Evolutionary conservation across 495 filamentous ascomycete species (phyloP).

Genomic region (Penicillium malachiteum): DNA sequence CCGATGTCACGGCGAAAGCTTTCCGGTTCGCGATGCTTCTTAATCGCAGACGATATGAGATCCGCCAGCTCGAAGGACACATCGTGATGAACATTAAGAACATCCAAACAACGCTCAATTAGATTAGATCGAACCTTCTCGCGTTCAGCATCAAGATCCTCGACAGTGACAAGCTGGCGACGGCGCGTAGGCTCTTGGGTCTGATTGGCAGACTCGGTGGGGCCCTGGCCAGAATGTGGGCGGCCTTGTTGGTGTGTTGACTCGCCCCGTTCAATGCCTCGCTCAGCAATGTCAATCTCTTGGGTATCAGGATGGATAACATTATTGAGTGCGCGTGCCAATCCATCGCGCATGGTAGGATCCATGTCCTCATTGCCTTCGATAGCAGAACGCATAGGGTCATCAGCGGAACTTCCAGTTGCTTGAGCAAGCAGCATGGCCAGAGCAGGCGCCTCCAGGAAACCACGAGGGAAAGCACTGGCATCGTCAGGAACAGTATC

Average conservation of each 20-base stretch:
- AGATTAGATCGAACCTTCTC: conserved; percentile 68
- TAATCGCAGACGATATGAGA: conserved; percentile 73
- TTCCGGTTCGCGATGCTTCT: conserved; percentile 64
- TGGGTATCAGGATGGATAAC: conserved; percentile 34
- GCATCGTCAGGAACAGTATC: conserved; percentile 31
- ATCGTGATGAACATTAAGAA: conserved; percentile 81
- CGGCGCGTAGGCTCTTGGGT: conserved; percentile 23
- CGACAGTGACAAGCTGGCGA: conserved; percentile 58
- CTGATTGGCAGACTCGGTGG: conserved; percentile 15
- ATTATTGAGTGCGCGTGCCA: conserved; percentile 38
- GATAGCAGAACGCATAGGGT: conserved; percentile 21
- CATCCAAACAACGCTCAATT: conserved; percentile 86
- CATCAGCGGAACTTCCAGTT: conserved; percentile 23
- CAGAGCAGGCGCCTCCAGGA: conserved; percentile 35
- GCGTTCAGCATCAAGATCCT: conserved; percentile 81
- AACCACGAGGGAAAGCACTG: conserved; percentile 27
- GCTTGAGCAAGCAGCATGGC: conserved; percentile 42
- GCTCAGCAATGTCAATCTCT: conserved; percentile 18
- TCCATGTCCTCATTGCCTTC: conserved; percentile 23
- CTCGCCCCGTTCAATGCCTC: conserved; percentile 20
- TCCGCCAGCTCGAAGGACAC: conserved; percentile 91
- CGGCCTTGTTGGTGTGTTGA: conserved; percentile 11
- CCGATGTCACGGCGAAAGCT: conserved; percentile 71
- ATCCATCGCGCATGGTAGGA: conserved; percentile 30
- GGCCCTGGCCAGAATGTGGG: neutral